A percentile compares a stretch with the other conserved stretches of the same genome.
These are phyloP conservation scores for Aspergillus cejpii DNA, from an alignment of 2,329 filamentous ascomycete genomes.

Conservation along the genomic window DNA sequence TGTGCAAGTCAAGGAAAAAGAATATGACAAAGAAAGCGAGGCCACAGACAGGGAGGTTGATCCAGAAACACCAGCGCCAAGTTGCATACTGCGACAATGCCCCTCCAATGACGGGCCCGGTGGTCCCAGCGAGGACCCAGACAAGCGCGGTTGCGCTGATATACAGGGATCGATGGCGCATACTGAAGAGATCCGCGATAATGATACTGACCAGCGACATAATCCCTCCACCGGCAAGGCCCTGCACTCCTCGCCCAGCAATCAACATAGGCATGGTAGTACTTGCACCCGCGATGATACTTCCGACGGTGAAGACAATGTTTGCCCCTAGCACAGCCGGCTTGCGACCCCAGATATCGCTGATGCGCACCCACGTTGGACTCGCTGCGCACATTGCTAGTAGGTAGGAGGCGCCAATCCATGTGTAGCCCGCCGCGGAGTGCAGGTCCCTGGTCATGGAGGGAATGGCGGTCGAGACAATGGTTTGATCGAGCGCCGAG, in stretches of 20 bases:
- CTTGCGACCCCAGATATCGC: constrained; percentile 52
- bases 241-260: constrained; percentile 45
- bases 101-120: constrained; percentile 23
- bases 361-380: constrained; percentile 58
- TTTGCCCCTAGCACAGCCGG: constrained; percentile 24
- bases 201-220: constrained; percentile 45
- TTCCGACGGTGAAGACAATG: constrained; percentile 41
- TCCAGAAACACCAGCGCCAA: too few relatives aligned
- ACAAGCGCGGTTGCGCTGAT: constrained; percentile 39
- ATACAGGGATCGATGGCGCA: too few relatives aligned
- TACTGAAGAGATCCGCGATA: constrained; percentile 48
- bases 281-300: constrained; percentile 42
- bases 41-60: too few relatives aligned
- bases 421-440: constrained; percentile 62
- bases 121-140: constrained; percentile 46
- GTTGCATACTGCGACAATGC: constrained; percentile 23
- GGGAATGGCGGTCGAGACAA: constrained; percentile 53
- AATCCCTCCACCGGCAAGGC: constrained; percentile 45
- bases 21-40: too few relatives aligned
- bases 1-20: too few relatives aligned
- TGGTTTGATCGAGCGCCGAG: constrained; percentile 38
- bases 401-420: constrained; percentile 66
- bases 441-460: constrained; percentile 54
- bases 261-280: constrained; percentile 44
- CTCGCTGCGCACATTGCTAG: constrained; percentile 58